phyloP scores from a whole-genome alignment of 1,284 basidiomycete species.

The Rhodotorula sp. region DNA sequence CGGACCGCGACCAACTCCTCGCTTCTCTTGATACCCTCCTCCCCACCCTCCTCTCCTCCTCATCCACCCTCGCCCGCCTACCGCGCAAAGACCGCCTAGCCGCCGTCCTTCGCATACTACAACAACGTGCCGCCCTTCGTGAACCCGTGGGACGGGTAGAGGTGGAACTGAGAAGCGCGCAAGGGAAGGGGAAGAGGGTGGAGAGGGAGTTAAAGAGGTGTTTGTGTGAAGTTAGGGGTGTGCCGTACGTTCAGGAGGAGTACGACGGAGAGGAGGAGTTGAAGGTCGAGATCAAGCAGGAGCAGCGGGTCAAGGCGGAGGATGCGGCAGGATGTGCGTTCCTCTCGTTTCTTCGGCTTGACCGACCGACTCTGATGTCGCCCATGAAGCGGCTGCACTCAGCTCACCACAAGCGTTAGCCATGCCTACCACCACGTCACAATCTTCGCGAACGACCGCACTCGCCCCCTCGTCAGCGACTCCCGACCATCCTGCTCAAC shows the following conservation, averaged over 20 bases:
- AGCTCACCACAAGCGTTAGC: too few relatives aligned
- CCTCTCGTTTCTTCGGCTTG: neutral
- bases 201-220: neutral
- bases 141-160: neutral
- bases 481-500: neutral
- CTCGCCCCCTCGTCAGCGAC: neutral
- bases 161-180: neutral
- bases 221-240: neutral
- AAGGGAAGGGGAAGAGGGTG: neutral
- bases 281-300: neutral
- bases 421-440: too few relatives aligned
- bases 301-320: neutral
- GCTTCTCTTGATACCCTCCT: conserved; percentile 23
- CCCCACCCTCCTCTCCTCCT: conserved; percentile 8
- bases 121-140: conserved; percentile 1
- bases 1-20: conserved; percentile 20
- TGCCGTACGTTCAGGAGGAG: neutral
- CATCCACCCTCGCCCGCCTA: conserved; percentile 3
- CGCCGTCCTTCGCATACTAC: conserved; percentile 1
- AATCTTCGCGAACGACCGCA: too few relatives aligned
- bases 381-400: neutral
- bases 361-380: neutral
- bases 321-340: neutral
- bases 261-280: neutral
- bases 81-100: conserved; percentile 17